A percentile compares a stretch with the other conserved stretches of the same genome.
phyloP scores from a whole-genome alignment of 768 basidiomycete genomes.

The Dioszegia crocea region DNA sequence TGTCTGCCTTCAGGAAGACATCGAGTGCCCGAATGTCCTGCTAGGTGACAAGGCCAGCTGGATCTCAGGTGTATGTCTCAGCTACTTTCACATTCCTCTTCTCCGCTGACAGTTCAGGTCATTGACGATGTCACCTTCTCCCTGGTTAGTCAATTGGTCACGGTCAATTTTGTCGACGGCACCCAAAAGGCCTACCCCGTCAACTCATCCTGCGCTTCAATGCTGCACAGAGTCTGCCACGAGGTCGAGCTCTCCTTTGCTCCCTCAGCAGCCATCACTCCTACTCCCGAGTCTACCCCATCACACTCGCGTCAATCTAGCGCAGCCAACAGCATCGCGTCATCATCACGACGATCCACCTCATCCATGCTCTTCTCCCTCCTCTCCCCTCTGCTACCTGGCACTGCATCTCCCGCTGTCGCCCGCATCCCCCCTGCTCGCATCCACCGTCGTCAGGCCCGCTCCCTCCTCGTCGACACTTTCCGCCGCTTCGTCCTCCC shows the following conservation, averaged over 20 bases:
- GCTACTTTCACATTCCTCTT: neutral
- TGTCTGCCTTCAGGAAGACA: conserved; percentile 42
- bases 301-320: neutral
- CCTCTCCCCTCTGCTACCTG: conserved; percentile 36
- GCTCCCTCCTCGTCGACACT: conserved; percentile 49
- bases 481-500: conserved; percentile 48
- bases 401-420: neutral
- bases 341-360: conserved; percentile 26
- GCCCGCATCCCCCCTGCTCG: conserved; percentile 26
- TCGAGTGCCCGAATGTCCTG: conserved; percentile 47
- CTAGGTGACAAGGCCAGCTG: conserved; percentile 50
- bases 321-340: conserved; percentile 9
- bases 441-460: conserved; percentile 47
- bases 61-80: conserved; percentile 42
- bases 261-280: conserved; percentile 21
- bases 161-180: conserved; percentile 44
- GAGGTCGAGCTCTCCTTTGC: conserved; percentile 46
- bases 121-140: conserved; percentile 51
- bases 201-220: conserved; percentile 13
- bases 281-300: conserved; percentile 10
- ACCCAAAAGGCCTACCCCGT: conserved; percentile 32
- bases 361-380: conserved; percentile 43
- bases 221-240: conserved; percentile 34
- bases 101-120: conserved; percentile 12
- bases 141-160: conserved; percentile 27